Conservation (phyloP, 2,329 filamentous ascomycete genomes). For the Aureobasidium sp. region DNA sequence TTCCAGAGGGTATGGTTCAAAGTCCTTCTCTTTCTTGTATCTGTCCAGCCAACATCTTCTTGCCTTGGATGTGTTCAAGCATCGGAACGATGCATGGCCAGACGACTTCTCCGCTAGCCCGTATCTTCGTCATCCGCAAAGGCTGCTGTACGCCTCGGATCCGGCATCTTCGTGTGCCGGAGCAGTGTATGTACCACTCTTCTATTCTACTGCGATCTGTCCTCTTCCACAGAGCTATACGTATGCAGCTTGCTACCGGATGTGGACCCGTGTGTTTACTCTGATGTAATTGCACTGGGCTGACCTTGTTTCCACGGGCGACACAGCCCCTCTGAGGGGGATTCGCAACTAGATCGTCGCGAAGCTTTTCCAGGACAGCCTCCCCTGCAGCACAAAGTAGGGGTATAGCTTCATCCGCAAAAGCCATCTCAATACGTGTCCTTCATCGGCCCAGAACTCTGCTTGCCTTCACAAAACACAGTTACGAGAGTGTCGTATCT, state of each 20-base stretch:
- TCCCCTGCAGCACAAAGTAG: background rate
- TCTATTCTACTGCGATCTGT: background rate
- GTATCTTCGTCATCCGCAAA: background rate
- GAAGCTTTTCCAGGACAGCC: background rate
- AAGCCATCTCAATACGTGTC: background rate
- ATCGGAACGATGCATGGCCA: background rate
- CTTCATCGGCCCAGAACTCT: background rate
- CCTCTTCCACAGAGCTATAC: background rate
- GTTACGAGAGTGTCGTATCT: background rate
- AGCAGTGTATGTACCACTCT: background rate
- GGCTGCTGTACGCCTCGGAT: background rate
- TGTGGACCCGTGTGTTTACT: conserved; percentile 3
- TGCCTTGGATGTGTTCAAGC: background rate
- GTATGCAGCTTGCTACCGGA: background rate
- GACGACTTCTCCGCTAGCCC: background rate
- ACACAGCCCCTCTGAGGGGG: conserved; percentile 7
- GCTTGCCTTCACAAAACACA: background rate
- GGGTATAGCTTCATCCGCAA: background rate
- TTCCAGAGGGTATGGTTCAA: background rate
- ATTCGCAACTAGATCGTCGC: conserved; percentile 7
- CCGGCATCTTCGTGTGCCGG: background rate
- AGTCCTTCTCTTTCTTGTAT: background rate
- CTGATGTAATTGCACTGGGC: background rate
- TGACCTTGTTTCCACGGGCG: background rate
- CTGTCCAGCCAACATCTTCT: background rate